Percentiles rank a stretch among this genome's conserved stretches.
These are phyloP conservation scores for Angomonas deanei DNA, from an alignment of 208 protist species.

Conservation along the genomic window DNA sequence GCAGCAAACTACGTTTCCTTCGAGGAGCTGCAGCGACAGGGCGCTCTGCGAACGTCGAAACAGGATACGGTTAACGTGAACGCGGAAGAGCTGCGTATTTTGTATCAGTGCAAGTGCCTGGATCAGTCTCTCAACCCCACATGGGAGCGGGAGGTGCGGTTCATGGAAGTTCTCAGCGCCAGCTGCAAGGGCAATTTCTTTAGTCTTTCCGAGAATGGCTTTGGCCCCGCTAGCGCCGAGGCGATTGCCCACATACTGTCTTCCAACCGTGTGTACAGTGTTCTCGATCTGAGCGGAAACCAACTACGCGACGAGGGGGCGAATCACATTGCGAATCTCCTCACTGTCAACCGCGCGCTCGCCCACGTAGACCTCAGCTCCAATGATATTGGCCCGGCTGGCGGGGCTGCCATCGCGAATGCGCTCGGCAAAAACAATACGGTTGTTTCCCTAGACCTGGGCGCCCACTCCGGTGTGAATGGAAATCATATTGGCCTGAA, in stretches of 20 bases:
- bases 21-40: constrained; percentile 57
- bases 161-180: constrained; percentile 88
- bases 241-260: constrained; percentile 78
- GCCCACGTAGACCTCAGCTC: constrained; percentile 84
- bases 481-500: constrained; percentile 87
- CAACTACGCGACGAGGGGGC: constrained; percentile 85
- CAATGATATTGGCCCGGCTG: constrained; percentile 87
- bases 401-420: constrained; percentile 65
- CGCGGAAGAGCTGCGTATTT: constrained; percentile 58
- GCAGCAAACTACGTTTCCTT: constrained; percentile 87
- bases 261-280: constrained; percentile 72
- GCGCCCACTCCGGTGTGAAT: constrained; percentile 79
- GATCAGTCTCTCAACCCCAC: constrained; percentile 77
- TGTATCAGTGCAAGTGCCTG: constrained; percentile 85
- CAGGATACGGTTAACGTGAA: constrained; percentile 72
- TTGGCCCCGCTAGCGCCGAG: constrained; percentile 65
- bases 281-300: constrained; percentile 90
- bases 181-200: constrained; percentile 88
- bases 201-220: constrained; percentile 81
- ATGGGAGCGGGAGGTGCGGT: constrained; percentile 87
- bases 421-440: constrained; percentile 85
- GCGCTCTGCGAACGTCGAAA: constrained; percentile 36
- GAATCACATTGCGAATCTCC: constrained; percentile 65
- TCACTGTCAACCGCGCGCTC: constrained; percentile 69
- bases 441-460: constrained; percentile 88